Conservation (phyloP, 1,139 yeast species). For the Diutina scorzettiae region DNA sequence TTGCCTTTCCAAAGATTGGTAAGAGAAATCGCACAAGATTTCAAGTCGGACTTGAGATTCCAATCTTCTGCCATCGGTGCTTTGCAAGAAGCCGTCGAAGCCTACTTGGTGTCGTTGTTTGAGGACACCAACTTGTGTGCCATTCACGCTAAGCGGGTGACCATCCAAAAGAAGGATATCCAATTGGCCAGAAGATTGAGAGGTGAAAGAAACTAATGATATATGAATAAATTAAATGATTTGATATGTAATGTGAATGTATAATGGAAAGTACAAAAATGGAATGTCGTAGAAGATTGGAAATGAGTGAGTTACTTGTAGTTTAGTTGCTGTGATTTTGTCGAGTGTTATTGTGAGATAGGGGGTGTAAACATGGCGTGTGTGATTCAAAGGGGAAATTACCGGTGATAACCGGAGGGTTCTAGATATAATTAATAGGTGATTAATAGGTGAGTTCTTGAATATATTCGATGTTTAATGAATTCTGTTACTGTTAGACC, state of each 20-base stretch:
- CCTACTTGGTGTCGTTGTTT: constrained; percentile 12
- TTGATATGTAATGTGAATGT: not conserved
- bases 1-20: constrained; percentile 13
- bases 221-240: not conserved
- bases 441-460: no score
- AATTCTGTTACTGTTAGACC: no score
- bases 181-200: constrained; percentile 14
- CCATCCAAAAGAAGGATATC: constrained; percentile 14
- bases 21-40: constrained; percentile 12
- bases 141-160: constrained; percentile 13
- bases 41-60: constrained; percentile 14
- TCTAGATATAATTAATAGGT: no score
- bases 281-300: no score
- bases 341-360: no score
- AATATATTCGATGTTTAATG: no score
- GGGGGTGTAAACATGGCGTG: no score
- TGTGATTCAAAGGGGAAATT: no score
- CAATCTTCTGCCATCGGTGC: constrained; percentile 13
- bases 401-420: no score
- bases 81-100: constrained; percentile 13
- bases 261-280: not conserved
- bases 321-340: no score
- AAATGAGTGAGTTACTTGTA: no score
- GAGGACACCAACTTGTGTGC: constrained; percentile 14
- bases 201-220: constrained; percentile 12